Conservation (phyloP, 2,329 filamentous ascomycete species). For the Neurospora sp. region DNA sequence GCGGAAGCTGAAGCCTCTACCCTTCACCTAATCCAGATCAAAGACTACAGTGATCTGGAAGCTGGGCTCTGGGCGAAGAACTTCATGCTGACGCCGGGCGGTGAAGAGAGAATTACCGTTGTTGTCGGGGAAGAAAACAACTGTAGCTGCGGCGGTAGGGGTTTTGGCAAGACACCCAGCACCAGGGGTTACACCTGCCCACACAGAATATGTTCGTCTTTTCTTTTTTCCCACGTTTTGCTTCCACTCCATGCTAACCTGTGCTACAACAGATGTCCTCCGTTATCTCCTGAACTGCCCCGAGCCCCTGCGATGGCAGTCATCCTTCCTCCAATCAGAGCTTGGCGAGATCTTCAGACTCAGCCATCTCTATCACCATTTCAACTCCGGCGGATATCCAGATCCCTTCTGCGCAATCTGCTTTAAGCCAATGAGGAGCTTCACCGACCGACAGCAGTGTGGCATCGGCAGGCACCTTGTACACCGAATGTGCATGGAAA, state of each 20-base stretch:
- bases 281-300: neutral
- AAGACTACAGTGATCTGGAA: neutral
- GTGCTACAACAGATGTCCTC: neutral
- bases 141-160: neutral
- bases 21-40: neutral
- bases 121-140: fast-evolving
- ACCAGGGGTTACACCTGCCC: neutral
- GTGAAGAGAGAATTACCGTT: neutral
- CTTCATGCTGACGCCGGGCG: neutral
- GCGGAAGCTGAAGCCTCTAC: neutral
- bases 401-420: neutral
- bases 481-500: neutral
- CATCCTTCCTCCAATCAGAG: neutral
- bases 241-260: no score
- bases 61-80: neutral
- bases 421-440: neutral
- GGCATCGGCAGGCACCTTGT: neutral
- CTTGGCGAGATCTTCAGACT: neutral
- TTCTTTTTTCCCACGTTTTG: no score
- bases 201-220: neutral
- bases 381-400: neutral
- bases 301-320: neutral
- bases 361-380: neutral
- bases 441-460: neutral
- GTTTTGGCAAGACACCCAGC: neutral